These are phyloP conservation scores for Seminavis robusta DNA, from an alignment of 108 stramenopile genomes.

Conservation along the genomic window DNA sequence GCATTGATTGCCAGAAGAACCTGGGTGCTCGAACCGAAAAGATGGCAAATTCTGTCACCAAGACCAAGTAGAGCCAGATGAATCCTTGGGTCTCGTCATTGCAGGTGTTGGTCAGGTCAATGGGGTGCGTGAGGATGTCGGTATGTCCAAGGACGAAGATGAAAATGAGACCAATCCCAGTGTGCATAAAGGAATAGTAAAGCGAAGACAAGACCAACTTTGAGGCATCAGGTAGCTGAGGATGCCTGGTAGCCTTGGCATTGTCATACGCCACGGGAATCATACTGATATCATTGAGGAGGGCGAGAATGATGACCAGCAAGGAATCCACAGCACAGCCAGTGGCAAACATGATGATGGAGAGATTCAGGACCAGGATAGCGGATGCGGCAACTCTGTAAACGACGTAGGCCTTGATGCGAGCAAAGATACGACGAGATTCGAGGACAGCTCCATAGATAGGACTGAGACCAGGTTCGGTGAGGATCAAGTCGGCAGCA, in stretches of 20 bases:
- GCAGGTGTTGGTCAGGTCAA: constrained; percentile 30
- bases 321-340: constrained; percentile 79
- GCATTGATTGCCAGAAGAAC: constrained; percentile 35
- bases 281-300: constrained; percentile 85
- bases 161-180: constrained; percentile 45
- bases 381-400: constrained; percentile 75
- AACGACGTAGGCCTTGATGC: constrained; percentile 72
- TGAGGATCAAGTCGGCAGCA: constrained; percentile 85
- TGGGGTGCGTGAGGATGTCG: background rate
- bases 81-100: constrained; percentile 39
- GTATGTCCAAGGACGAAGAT: constrained; percentile 42
- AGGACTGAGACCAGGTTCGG: constrained; percentile 70
- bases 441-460: constrained; percentile 78
- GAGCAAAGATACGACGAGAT: constrained; percentile 71
- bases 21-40: constrained; percentile 54
- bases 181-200: constrained; percentile 49
- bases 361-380: constrained; percentile 56
- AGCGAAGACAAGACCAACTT: constrained; percentile 47
- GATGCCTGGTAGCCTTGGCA: constrained; percentile 45
- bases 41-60: constrained; percentile 59
- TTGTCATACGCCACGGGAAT: constrained; percentile 88
- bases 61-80: constrained; percentile 48
- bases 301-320: constrained; percentile 73
- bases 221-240: constrained; percentile 27
- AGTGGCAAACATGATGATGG: constrained; percentile 54